Percentiles rank a stretch among this genome's conserved stretches.
These are phyloP conservation scores for Diaporthe sp. DNA, from an alignment of 2,329 filamentous ascomycete genomes.

Conservation along the genomic window DNA sequence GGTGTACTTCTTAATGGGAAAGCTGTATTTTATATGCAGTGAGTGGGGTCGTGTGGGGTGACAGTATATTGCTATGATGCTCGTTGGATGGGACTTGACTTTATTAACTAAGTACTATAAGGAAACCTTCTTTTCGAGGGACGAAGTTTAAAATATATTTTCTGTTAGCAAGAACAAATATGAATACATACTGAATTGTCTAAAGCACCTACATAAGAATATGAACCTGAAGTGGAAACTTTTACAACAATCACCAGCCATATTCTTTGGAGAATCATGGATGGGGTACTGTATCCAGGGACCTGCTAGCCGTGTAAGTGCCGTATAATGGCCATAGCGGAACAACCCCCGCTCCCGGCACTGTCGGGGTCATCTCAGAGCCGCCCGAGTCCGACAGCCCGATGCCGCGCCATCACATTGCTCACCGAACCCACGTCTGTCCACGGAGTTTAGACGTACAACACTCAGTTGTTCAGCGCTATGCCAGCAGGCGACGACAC, in stretches of 20 bases:
- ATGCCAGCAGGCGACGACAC: not conserved
- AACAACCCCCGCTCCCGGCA: not conserved
- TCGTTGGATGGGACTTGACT: not conserved
- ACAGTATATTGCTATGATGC: not conserved
- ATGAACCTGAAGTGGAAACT: not conserved
- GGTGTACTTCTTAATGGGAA: not conserved
- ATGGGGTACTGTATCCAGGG: not conserved
- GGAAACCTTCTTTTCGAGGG: not conserved
- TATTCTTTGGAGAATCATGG: not conserved
- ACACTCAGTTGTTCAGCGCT: not conserved
- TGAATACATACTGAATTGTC: not conserved
- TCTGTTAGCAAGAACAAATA: not conserved
- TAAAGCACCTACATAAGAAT: not conserved
- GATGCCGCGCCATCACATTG: not conserved
- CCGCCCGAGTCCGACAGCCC: not conserved
- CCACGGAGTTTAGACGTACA: not conserved
- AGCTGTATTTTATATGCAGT: not conserved
- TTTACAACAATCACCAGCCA: not conserved
- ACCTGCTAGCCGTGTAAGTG: not conserved
- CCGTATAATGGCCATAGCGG: not conserved
- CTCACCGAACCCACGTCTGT: not conserved
- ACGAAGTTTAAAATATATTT: not conserved
- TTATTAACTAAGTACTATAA: not conserved
- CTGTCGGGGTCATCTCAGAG: not conserved
- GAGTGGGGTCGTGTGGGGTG: not conserved